Percentiles rank a stretch among this genome's conserved stretches.
Evolutionary conservation across 805 yeast genomes (phyloP).

Genomic region (Kodamaea lidongshanica): DNA sequence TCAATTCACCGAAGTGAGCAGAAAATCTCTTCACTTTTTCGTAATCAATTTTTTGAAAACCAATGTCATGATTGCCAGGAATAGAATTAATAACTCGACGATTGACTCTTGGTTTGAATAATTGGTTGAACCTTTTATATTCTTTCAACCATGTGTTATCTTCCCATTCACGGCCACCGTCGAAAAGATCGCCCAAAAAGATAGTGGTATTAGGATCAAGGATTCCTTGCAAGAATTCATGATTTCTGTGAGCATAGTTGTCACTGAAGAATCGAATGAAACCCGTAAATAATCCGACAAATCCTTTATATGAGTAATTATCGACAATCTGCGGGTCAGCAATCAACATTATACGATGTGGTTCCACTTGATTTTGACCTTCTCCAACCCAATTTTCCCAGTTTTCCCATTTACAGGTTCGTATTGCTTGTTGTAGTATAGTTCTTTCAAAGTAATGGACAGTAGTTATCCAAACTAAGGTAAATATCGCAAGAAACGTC

Average conservation of each 20-base stretch:
- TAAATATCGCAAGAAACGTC: too few species aligned
- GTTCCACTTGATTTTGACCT: constrained; percentile 15
- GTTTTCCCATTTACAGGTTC: constrained; percentile 45
- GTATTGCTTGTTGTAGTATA: constrained; percentile 19
- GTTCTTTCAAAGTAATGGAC: constrained; percentile 30
- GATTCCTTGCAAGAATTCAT: constrained; percentile 48
- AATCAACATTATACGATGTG: constrained; percentile 50
- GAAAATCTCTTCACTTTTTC: constrained; percentile 57
- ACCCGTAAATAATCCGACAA: constrained; percentile 45
- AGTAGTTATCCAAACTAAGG: constrained; percentile 20
- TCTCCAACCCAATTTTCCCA: constrained; percentile 56
- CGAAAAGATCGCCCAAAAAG: constrained; percentile 88
- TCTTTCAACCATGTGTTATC: constrained; percentile 65
- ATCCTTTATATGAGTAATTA: constrained; percentile 74
- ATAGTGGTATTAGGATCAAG: constrained; percentile 72
- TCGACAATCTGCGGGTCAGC: constrained; percentile 97
- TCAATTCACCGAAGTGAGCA: constrained; percentile 67
- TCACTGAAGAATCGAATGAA: constrained; percentile 64
- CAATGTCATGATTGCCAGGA: constrained; percentile 97
- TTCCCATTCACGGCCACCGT: constrained; percentile 90
- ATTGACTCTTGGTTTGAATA: constrained; percentile 53
- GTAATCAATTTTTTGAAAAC: constrained; percentile 71
- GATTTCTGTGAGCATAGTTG: constrained; percentile 72
- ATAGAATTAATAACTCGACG: constrained; percentile 33
- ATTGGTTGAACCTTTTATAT: constrained; percentile 54